Base-by-base conservation (phyloP, 257 asterid genomes). In the Primulina tabacum region DNA sequence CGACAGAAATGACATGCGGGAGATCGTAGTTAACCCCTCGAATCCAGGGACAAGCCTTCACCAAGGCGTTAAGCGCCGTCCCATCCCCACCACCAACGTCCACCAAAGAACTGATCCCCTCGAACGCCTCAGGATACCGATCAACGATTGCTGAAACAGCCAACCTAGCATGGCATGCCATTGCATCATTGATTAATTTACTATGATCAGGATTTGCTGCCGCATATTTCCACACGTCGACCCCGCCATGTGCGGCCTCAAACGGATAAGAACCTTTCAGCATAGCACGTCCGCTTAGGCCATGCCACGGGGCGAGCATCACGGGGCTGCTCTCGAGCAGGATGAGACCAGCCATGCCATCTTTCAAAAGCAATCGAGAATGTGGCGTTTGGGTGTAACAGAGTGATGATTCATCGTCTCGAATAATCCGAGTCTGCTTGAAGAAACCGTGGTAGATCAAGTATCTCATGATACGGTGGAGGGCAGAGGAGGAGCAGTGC, bases 1-100 rank as follows among this genome's bases (percentile, higher is more conserved):
- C 89, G 2, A 29, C 74, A 1, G 83, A 70, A 2, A 77, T 78
- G 0, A 87, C 96, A 43, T 91, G 90, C 11, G 92, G 82, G 17
- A 83, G 82, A 74, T 90, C 93, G 6, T 77, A 86, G 62, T 81
- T 85, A 55, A 88, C 75, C 67, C 92, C 93, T 14, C 8, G 80
- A 53, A 86, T 85, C 86, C 80, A 75, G 1, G 93, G 92, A 34
- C 60, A 86, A 6, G 81, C 79, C 67, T 79, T 75, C 4, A 84
- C 74, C 74, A 90, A 58, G 3, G 71, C 68, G 20, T 78, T 43
- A 0, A 90, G 73, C 7, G 90, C 50, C 1, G 90, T 85, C 33
- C 96, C 97, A 29, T 88, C 77, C 0, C 95, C 91, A 8, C 97
- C 94, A 11, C 95, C 93, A 12, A 90, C 94, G n/a, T 90, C 97